A percentile compares a stretch with the other conserved stretches of the same genome.
Conservation (phyloP, 371 early-diverging fungal genomes). For the Mortierella sp. region DNA sequence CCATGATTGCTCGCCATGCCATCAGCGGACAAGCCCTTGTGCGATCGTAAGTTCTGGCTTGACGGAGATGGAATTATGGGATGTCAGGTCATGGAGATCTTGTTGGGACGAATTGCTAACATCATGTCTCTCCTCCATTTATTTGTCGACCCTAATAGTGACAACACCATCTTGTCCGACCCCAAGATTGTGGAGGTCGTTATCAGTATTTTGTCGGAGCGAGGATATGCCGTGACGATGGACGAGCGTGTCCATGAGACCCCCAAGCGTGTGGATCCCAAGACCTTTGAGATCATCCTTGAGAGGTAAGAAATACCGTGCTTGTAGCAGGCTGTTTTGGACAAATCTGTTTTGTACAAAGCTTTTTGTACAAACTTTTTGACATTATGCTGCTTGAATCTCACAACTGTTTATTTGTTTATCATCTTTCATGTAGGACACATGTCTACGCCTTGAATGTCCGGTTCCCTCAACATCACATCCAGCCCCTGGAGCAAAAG, state of each 20-base stretch:
- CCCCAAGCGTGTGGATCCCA: constrained; percentile 70
- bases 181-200: constrained; percentile 72
- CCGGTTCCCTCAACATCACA: constrained; percentile 78
- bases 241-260: constrained; percentile 70
- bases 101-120: not conserved
- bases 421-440: constrained; percentile 37
- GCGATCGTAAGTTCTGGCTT: constrained; percentile 66
- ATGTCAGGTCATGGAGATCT: not conserved
- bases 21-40: constrained; percentile 76
- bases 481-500: constrained; percentile 77
- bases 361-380: too few relatives aligned
- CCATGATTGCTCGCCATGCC: constrained; percentile 70
- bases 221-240: constrained; percentile 76
- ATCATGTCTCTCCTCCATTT: not conserved
- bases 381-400: too few relatives aligned
- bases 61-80: not conserved
- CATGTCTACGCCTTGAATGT: constrained; percentile 71
- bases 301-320: constrained; percentile 58
- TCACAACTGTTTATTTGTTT: not conserved
- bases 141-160: constrained; percentile 43
- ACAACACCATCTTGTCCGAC: constrained; percentile 64
- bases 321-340: too few relatives aligned
- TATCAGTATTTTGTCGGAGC: constrained; percentile 78
- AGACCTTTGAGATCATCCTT: constrained; percentile 73
- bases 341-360: too few relatives aligned